Conservation (phyloP, 352 stramenopile species). For the Pythium coloratum region DNA sequence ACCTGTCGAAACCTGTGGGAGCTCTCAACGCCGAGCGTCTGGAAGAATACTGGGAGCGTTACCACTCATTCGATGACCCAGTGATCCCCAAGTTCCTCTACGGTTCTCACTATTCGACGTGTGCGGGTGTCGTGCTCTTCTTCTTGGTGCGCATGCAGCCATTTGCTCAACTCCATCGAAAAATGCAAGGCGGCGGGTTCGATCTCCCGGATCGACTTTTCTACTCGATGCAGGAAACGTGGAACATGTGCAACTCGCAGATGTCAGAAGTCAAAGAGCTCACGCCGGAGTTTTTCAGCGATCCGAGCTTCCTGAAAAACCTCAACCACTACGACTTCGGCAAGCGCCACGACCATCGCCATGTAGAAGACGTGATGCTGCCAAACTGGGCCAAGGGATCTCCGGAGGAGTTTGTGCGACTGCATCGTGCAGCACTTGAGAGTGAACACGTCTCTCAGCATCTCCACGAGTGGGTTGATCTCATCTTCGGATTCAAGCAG, state of each 20-base stretch:
- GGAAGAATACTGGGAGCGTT: slow-evolving; percentile 94
- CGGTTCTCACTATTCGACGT: slow-evolving; percentile 97
- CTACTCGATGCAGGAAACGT: slow-evolving; percentile 95
- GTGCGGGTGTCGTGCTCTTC: slow-evolving; percentile 96
- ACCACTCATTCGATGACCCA: slow-evolving; percentile 90
- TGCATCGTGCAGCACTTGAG: slow-evolving; percentile 96
- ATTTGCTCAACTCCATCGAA: slow-evolving; percentile 95
- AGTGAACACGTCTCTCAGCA: slow-evolving; percentile 97
- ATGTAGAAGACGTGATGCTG: slow-evolving; percentile 92
- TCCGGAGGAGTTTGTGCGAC: slow-evolving; percentile 94
- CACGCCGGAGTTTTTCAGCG: slow-evolving; percentile 97
- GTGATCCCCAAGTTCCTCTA: slow-evolving; percentile 91
- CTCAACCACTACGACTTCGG: slow-evolving; percentile 95
- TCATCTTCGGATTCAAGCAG: slow-evolving; percentile 99
- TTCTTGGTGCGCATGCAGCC: slow-evolving; percentile 98
- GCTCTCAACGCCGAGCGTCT: slow-evolving; percentile 94
- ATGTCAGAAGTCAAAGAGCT: slow-evolving; percentile 99
- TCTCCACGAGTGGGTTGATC: slow-evolving; percentile 98
- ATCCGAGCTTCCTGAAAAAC: slow-evolving; percentile 96
- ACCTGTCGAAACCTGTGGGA: slow-evolving; percentile 98
- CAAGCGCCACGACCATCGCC: slow-evolving; percentile 67
- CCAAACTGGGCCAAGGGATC: slow-evolving; percentile 96
- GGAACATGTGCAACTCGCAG: slow-evolving; percentile 96
- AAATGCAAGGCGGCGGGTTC: slow-evolving; percentile 97
- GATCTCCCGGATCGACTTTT: slow-evolving; percentile 98